phyloP scores from a whole-genome alignment of 192 early-diverging fungal genomes.

The Spizellomyces punctatus region DNA sequence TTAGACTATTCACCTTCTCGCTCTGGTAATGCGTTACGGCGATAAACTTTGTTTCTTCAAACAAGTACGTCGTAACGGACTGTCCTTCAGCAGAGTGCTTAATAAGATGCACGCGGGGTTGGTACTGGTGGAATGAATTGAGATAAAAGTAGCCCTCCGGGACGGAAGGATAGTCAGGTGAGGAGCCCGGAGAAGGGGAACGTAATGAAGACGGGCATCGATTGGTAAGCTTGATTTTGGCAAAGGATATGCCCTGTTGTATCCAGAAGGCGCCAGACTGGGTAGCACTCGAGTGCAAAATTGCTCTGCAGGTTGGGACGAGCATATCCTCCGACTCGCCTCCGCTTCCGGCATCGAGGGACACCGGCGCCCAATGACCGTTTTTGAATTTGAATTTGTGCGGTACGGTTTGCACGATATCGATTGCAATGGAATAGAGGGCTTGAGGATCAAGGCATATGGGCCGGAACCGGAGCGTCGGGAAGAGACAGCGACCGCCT shows the following conservation, averaged over 20 bases:
- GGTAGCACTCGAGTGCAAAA: neutral
- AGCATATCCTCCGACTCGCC: neutral
- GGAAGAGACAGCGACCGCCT: constrained; percentile 59
- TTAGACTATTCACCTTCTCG: constrained; percentile 53
- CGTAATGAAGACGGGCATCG: neutral
- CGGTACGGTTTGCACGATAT: constrained; percentile 45
- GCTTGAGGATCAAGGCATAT: constrained; percentile 43
- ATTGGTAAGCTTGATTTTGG: constrained; percentile 58
- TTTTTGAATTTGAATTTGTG: constrained; percentile 40
- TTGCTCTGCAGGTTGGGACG: neutral
- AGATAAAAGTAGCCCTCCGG: constrained; percentile 41
- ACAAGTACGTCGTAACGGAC: constrained; percentile 29
- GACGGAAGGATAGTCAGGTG: constrained; percentile 17
- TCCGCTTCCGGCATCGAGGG: constrained; percentile 6
- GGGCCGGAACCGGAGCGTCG: constrained; percentile 44
- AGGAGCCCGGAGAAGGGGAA: neutral
- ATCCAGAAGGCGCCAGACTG: constrained; percentile 42
- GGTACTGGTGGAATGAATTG: constrained; percentile 52
- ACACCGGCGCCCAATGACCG: constrained; percentile 40
- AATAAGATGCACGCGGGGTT: constrained; percentile 54
- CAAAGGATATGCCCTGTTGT: constrained; percentile 40
- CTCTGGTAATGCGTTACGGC: constrained; percentile 70
- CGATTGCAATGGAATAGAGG: constrained; percentile 42
- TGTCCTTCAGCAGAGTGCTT: constrained; percentile 22
- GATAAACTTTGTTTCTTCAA: constrained; percentile 54